phyloP scores from a whole-genome alignment of 2,329 filamentous ascomycete genomes.

The Colletotrichum spinosum region DNA sequence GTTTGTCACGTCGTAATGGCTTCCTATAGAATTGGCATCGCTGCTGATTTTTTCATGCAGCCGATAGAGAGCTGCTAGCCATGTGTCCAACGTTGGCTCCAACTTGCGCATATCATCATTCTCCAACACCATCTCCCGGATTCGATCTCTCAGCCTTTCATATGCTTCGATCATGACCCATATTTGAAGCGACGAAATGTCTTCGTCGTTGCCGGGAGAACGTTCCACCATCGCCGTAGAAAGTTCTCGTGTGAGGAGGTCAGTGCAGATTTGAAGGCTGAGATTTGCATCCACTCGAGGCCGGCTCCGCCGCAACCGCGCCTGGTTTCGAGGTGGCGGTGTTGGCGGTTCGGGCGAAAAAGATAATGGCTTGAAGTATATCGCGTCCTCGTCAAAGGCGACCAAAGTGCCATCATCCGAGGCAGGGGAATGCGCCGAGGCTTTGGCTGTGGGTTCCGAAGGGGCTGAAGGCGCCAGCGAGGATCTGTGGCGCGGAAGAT shows the following conservation, averaged over 20 bases:
- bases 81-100: slow-evolving; percentile 61
- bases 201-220: slow-evolving; percentile 41
- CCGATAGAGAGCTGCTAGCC: slow-evolving; percentile 61
- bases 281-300: slow-evolving; percentile 46
- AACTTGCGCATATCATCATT: slow-evolving; percentile 45
- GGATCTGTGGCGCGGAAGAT: neutral
- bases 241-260: slow-evolving; percentile 63
- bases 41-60: slow-evolving; percentile 57
- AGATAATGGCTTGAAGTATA: slow-evolving; percentile 60
- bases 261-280: slow-evolving; percentile 62
- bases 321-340: slow-evolving; percentile 41
- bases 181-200: slow-evolving; percentile 61
- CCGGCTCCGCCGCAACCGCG: slow-evolving; percentile 18
- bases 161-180: slow-evolving; percentile 71
- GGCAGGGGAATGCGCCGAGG: slow-evolving; percentile 46
- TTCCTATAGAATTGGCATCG: slow-evolving; percentile 38
- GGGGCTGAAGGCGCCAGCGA: slow-evolving; percentile 1
- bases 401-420: slow-evolving; percentile 61
- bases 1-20: slow-evolving; percentile 43
- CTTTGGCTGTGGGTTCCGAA: neutral
- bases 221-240: slow-evolving; percentile 52
- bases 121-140: slow-evolving; percentile 47
- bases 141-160: slow-evolving; percentile 61
- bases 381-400: slow-evolving; percentile 58
- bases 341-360: slow-evolving; percentile 50